Conservation (phyloP, 345 rosid species). For the Hevea brasiliensis region DNA sequence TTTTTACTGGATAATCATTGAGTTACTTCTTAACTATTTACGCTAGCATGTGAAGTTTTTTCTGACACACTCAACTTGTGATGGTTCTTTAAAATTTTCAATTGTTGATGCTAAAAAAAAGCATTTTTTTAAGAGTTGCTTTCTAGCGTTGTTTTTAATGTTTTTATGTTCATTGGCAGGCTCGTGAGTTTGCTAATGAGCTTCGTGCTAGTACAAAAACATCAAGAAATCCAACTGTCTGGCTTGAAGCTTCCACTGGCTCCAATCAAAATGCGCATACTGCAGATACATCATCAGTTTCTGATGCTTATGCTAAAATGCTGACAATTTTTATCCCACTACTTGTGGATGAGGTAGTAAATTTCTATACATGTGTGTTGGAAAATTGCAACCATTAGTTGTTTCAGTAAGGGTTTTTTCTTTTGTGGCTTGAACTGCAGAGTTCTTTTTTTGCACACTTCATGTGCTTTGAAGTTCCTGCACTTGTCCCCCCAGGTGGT, state of each 20-base stretch:
- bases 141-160: slow-evolving; percentile 6
- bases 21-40: slow-evolving; percentile 2
- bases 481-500: slow-evolving; percentile 89
- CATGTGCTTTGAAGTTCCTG: slow-evolving; percentile 99
- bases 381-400: slow-evolving; percentile 10
- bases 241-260: slow-evolving; percentile 92
- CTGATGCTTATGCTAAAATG: slow-evolving; percentile 97
- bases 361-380: slow-evolving; percentile 16
- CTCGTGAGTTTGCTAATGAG: slow-evolving; percentile 98
- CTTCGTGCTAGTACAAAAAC: slow-evolving; percentile 99
- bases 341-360: slow-evolving; percentile 91
- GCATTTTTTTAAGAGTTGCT: not conserved
- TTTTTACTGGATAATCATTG: slow-evolving; percentile 3
- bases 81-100: no score
- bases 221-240: slow-evolving; percentile 86
- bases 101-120: no score
- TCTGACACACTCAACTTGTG: not conserved
- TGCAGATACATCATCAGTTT: slow-evolving; percentile 81
- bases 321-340: slow-evolving; percentile 96
- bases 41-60: not conserved
- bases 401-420: slow-evolving; percentile 18
- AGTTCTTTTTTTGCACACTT: slow-evolving; percentile 99
- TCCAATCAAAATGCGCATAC: slow-evolving; percentile 65
- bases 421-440: slow-evolving; percentile 50
- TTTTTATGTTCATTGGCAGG: slow-evolving; percentile 44